phyloP scores from a whole-genome alignment of 805 yeast genomes.

The Candida coquimbonensis region DNA sequence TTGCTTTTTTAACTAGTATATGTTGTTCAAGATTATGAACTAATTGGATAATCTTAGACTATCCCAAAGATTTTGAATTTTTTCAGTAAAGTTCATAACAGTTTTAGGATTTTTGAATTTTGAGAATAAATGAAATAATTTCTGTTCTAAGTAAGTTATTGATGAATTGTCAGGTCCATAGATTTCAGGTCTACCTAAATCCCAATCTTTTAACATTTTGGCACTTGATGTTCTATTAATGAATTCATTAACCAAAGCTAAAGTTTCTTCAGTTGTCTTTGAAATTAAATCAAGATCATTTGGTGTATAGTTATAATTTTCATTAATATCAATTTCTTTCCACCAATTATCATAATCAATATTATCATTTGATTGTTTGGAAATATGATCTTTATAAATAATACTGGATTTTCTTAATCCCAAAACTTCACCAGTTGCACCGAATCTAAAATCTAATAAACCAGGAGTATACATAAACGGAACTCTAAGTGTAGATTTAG shows the following conservation, averaged over 20 bases:
- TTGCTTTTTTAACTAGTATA: not conserved
- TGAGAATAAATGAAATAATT: conserved; percentile 3
- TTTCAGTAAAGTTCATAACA: not conserved
- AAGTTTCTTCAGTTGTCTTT: conserved; percentile 21
- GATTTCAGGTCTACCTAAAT: conserved; percentile 11
- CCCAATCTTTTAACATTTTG: conserved; percentile 15
- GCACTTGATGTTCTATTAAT: conserved; percentile 3
- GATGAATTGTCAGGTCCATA: conserved; percentile 1
- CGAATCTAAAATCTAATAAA: conserved; percentile 28
- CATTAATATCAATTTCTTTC: conserved; percentile 39
- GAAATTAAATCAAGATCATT: conserved; percentile 31
- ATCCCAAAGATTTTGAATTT: conserved; percentile 7
- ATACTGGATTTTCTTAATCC: conserved; percentile 6
- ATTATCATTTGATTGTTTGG: conserved; percentile 10
- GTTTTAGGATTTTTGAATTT: conserved; percentile 1
- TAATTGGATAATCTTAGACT: not conserved
- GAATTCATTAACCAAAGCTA: conserved; percentile 14
- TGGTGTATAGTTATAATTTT: conserved; percentile 36
- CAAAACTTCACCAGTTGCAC: conserved; percentile 24
- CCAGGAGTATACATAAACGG: conserved; percentile 53
- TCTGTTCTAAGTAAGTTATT: conserved; percentile 6
- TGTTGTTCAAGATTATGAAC: too few relatives aligned
- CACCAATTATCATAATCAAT: conserved; percentile 37
- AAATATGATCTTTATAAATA: conserved; percentile 6
- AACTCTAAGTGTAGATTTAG: conserved; percentile 31